These are phyloP conservation scores for Rhododendron vialii DNA, from an alignment of 148 eudicot genomes.

Conservation along the genomic window DNA sequence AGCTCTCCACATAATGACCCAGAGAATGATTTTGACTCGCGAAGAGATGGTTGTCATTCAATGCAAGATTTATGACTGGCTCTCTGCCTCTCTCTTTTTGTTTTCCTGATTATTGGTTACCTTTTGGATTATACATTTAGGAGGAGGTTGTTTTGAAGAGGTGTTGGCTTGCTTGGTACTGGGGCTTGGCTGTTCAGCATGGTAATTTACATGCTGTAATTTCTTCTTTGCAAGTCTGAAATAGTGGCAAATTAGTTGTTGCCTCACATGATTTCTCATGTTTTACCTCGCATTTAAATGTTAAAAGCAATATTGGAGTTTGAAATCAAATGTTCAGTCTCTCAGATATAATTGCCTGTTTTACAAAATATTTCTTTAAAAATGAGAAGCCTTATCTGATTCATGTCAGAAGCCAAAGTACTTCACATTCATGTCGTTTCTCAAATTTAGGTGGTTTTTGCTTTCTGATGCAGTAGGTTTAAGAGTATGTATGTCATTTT, in stretches of 20 bases:
- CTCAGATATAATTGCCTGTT: neutral
- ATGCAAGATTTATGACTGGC: constrained; percentile 5
- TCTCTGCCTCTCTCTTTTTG: neutral
- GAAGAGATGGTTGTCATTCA: constrained; percentile 84
- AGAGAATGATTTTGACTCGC: constrained; percentile 87
- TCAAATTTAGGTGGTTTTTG: neutral
- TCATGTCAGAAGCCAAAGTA: neutral
- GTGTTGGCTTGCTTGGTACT: constrained; percentile 99
- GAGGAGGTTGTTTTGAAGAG: constrained; percentile 98
- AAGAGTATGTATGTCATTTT: no score
- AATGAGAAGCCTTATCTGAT: neutral
- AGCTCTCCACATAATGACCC: constrained; percentile 79
- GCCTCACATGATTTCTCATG: neutral
- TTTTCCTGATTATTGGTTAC: neutral
- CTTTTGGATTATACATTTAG: constrained; percentile 25
- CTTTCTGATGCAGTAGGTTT: no score
- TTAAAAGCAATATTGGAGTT: neutral
- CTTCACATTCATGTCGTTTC: neutral
- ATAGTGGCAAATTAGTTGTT: neutral
- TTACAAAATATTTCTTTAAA: neutral
- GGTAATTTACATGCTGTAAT: constrained; percentile 42
- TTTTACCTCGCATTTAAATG: neutral
- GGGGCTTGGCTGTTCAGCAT: constrained; percentile 84
- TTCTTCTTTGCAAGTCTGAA: neutral
- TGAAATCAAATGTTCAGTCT: neutral